Evolutionary conservation across 768 basidiomycete species (phyloP), one percentile per base, ranked within the genome.

Genomic region (Artomyces pyxidatus): DNA sequence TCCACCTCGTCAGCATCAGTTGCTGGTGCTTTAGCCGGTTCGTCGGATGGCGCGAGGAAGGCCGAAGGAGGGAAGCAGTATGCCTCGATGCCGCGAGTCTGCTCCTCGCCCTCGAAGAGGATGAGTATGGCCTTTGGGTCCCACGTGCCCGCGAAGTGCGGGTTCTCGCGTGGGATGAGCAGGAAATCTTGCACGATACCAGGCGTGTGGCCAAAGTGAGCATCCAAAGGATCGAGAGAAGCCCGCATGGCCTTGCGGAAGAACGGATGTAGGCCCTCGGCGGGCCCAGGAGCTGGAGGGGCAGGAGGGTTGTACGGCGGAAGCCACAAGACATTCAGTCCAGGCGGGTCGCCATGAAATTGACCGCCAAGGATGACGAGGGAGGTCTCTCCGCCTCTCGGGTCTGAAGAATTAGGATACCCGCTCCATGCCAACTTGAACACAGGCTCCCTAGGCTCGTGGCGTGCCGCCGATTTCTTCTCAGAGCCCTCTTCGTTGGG

Each of bases 381-480:
- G 1, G 79, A 70, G 0, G 90, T 91, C 41, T 80, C 76, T n/a
- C 81, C 86, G 37, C 85, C 73, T 59, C 81, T 67, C 42, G 80
- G 72, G 69, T 83, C 80, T 4, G 72, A 59, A 2, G 79, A 78
- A 58, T 83, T 81, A 0, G 82, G 70, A 63, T 84, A 90, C 1
- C 78, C 76, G 48, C 84, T 86, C 92, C 91, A 96, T 0, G 85
- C 71, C 5, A 94, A 69, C 61, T 88, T 92, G 73, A 87, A 91
- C 28, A 96, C 78, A 4, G 92, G 88, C 58, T 93, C 90, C 56
- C 82, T 61, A 19, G 65, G 59, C 23, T 28, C 50, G 27, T 54
- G 44, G 16, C 46, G 45, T 28, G 53, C 44, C 4, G 50, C 45
- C 6, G 55, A 40, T 16, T 58, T 53, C 10, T 56, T 52, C 7